Conservation (phyloP, 352 stramenopile genomes). For the Phytophthora pistaciae region DNA sequence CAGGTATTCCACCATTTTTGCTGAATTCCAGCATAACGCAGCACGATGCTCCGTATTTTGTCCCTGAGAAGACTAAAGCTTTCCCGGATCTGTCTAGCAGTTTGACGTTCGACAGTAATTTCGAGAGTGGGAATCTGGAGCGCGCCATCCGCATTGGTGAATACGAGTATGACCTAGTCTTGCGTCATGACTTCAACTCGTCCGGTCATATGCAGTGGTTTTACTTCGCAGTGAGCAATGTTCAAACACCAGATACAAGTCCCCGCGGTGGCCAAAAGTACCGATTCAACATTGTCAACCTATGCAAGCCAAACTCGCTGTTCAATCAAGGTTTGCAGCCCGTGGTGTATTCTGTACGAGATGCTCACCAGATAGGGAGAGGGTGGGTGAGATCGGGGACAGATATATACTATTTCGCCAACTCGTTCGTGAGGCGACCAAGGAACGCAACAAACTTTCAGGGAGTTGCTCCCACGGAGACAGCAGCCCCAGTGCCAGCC, state of each 20-base stretch:
- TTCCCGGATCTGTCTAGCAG: constrained; percentile 27
- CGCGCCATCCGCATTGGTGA: constrained; percentile 82
- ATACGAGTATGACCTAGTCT: constrained; percentile 92
- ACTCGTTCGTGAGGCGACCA: constrained; percentile 54
- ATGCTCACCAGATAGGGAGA: constrained; percentile 55
- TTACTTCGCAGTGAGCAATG: constrained; percentile 93
- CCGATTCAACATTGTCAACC: constrained; percentile 94
- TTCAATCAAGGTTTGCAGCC: constrained; percentile 94
- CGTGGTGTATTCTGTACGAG: constrained; percentile 86
- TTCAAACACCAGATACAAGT: constrained; percentile 19
- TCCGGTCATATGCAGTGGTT: constrained; percentile 93
- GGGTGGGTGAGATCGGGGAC: constrained; percentile 83
- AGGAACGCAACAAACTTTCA: constrained; percentile 17
- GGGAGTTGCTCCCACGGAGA: constrained; percentile 9
- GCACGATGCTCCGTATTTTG: constrained; percentile 43
- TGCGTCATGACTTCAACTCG: constrained; percentile 90
- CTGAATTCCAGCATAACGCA: constrained; percentile 15
- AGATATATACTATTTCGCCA: constrained; percentile 91
- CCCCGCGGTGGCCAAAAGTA: constrained; percentile 48
- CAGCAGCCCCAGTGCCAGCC: neutral
- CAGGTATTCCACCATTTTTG: constrained; percentile 32
- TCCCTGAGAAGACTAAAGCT: constrained; percentile 35
- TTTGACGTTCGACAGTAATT: constrained; percentile 93
- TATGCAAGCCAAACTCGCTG: constrained; percentile 93
- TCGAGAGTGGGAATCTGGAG: constrained; percentile 94